These are phyloP conservation scores for Gymnopus androsaceus DNA, from an alignment of 1,284 basidiomycete species.

Conservation along the genomic window DNA sequence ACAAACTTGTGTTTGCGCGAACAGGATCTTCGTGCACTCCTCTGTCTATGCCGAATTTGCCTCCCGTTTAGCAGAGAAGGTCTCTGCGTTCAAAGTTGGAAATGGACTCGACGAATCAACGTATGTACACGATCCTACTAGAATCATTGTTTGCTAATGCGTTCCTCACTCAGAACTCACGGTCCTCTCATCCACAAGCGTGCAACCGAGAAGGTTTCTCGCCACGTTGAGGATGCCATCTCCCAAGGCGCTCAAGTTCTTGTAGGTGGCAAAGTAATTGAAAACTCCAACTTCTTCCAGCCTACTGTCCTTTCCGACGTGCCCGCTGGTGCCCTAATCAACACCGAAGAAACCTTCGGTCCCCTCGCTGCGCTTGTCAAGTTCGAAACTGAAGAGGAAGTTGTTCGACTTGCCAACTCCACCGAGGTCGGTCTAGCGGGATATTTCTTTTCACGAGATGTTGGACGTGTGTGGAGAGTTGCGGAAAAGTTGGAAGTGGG, in stretches of 20 bases:
- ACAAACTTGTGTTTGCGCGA: slow-evolving; percentile 89
- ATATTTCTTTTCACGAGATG: slow-evolving; percentile 91
- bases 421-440: slow-evolving; percentile 88
- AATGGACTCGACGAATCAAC: slow-evolving; percentile 82
- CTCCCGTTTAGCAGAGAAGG: slow-evolving; percentile 78
- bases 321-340: slow-evolving; percentile 62
- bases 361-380: slow-evolving; percentile 78
- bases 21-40: slow-evolving; percentile 86
- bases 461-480: slow-evolving; percentile 93
- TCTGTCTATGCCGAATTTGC: slow-evolving; percentile 86
- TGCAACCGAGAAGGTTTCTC: slow-evolving; percentile 85
- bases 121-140: slow-evolving; percentile 50
- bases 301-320: slow-evolving; percentile 93
- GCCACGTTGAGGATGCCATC: slow-evolving; percentile 87
- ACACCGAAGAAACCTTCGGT: slow-evolving; percentile 87
- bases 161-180: slow-evolving; percentile 63
- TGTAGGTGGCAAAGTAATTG: slow-evolving; percentile 77
- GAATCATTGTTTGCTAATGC: background rate
- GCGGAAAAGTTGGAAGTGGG: slow-evolving; percentile 96
- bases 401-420: slow-evolving; percentile 84
- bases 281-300: slow-evolving; percentile 74
- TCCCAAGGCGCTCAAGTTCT: slow-evolving; percentile 84
- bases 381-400: slow-evolving; percentile 94
- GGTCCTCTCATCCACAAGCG: slow-evolving; percentile 91
- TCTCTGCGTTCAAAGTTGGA: slow-evolving; percentile 90